Evolutionary conservation across 768 basidiomycete genomes (phyloP).

Genomic region (Amanita polypyramis): DNA sequence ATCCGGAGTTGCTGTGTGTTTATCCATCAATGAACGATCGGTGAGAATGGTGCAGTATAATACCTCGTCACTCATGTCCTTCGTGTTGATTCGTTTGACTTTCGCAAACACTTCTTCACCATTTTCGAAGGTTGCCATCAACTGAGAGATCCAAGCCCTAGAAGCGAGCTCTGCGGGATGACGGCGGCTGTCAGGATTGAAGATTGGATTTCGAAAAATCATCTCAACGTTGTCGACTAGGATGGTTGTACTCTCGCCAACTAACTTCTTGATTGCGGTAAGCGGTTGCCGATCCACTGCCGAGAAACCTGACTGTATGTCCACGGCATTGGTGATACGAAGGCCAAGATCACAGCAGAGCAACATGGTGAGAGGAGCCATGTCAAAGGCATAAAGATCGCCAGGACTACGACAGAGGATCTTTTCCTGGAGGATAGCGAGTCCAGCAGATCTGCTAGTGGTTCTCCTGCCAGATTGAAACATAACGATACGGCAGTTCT

Average conservation of each 20-base stretch:
- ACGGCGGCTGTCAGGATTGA: slow-evolving; percentile 21
- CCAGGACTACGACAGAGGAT: slow-evolving; percentile 35
- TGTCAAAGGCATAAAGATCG: slow-evolving; percentile 43
- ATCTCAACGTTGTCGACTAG: slow-evolving; percentile 24
- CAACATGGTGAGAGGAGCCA: slow-evolving; percentile 37
- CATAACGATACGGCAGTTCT: slow-evolving; percentile 25
- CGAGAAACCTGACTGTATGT: slow-evolving; percentile 44
- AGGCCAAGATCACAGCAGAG: slow-evolving; percentile 33
- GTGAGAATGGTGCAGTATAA: slow-evolving; percentile 9
- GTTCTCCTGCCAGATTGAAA: slow-evolving; percentile 15
- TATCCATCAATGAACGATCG: slow-evolving; percentile 1
- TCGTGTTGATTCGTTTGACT: slow-evolving; percentile 34
- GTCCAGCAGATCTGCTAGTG: background rate
- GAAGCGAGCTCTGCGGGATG: slow-evolving; percentile 25
- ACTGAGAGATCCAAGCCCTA: slow-evolving; percentile 42
- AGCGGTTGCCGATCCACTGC: slow-evolving; percentile 29
- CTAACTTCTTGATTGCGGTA: slow-evolving; percentile 27
- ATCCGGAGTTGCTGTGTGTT: slow-evolving; percentile 24
- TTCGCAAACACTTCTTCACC: slow-evolving; percentile 32
- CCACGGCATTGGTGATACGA: slow-evolving; percentile 38
- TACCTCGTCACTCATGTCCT: slow-evolving; percentile 24
- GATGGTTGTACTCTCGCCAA: slow-evolving; percentile 27
- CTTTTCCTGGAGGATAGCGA: slow-evolving; percentile 24
- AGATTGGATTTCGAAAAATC: slow-evolving; percentile 27
- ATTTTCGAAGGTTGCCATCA: slow-evolving; percentile 29